These are phyloP conservation scores for Candida sojae DNA, from an alignment of 1,139 yeast species.

Conservation along the genomic window DNA sequence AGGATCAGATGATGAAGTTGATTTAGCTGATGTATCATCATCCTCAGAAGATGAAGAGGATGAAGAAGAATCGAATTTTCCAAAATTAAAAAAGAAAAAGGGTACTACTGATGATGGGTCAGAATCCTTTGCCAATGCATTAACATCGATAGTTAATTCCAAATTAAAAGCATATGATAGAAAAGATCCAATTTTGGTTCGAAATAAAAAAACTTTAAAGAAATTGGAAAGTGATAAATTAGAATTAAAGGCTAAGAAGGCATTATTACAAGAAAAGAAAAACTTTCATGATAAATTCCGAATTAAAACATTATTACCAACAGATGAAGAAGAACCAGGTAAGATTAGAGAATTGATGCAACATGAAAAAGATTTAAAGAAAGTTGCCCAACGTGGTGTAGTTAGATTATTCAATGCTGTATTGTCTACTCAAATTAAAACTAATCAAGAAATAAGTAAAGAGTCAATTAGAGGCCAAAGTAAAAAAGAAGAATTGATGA, in stretches of 20 bases:
- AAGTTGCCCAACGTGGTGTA: conserved; percentile 92
- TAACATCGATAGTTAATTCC: conserved; percentile 81
- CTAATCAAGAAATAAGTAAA: conserved; percentile 42
- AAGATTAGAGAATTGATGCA: conserved; percentile 61
- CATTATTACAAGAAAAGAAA: conserved; percentile 71
- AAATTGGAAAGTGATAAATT: conserved; percentile 79
- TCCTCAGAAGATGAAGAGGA: conserved; percentile 16
- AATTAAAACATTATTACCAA: conserved; percentile 66
- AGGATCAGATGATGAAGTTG: conserved; percentile 17
- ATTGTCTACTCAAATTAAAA: conserved; percentile 73
- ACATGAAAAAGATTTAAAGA: conserved; percentile 71
- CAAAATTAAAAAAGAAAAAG: conserved; percentile 49
- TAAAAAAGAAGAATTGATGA: conserved; percentile 61
- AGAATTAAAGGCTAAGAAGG: conserved; percentile 80
- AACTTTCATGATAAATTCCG: conserved; percentile 67
- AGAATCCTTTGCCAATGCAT: conserved; percentile 75
- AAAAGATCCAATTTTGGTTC: conserved; percentile 84
- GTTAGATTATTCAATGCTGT: conserved; percentile 90
- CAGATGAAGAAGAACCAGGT: conserved; percentile 36
- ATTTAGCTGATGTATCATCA: conserved; percentile 16
- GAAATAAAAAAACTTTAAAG: conserved; percentile 67
- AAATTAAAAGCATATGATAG: conserved; percentile 86
- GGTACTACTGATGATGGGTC: conserved; percentile 65
- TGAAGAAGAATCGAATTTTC: conserved; percentile 40
- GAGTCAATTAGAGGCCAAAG: conserved; percentile 37